phyloP scores from a whole-genome alignment of 2,329 filamentous ascomycete genomes.

The Akanthomyces muscarius region DNA sequence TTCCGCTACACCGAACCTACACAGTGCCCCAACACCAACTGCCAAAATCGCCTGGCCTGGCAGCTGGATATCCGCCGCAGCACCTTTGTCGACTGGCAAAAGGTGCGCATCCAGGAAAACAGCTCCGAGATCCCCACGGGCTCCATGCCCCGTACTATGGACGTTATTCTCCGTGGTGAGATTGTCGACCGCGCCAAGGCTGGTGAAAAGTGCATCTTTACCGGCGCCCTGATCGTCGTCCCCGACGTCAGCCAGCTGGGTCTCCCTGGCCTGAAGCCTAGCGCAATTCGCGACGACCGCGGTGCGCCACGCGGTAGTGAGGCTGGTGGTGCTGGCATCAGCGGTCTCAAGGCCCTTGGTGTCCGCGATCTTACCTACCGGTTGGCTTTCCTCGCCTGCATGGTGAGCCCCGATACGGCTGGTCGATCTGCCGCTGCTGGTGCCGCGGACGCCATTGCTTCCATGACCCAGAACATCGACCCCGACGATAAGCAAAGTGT shows the following conservation, averaged over 20 bases:
- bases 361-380: conserved; percentile 93
- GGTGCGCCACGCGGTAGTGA: conserved; percentile 70
- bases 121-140: conserved; percentile 97
- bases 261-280: conserved; percentile 78
- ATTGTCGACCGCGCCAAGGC: conserved; percentile 97
- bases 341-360: conserved; percentile 85
- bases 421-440: conserved; percentile 63
- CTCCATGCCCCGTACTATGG: conserved; percentile 97
- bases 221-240: conserved; percentile 90
- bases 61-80: conserved; percentile 94
- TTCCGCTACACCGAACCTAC: conserved; percentile 97
- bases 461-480: conserved; percentile 61
- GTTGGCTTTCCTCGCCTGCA: conserved; percentile 93
- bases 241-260: conserved; percentile 94
- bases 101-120: conserved; percentile 96
- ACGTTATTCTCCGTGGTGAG: conserved; percentile 91
- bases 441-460: conserved; percentile 78
- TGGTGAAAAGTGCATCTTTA: conserved; percentile 97
- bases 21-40: conserved; percentile 84
- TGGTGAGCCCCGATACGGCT: conserved; percentile 85
- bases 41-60: conserved; percentile 90
- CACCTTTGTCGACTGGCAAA: conserved; percentile 99
- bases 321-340: conserved; percentile 78
- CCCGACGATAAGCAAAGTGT: conserved; percentile 65
- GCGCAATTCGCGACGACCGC: conserved; percentile 78